Conservation (phyloP, 345 rosid species). For the Eutrema heterophyllum region DNA sequence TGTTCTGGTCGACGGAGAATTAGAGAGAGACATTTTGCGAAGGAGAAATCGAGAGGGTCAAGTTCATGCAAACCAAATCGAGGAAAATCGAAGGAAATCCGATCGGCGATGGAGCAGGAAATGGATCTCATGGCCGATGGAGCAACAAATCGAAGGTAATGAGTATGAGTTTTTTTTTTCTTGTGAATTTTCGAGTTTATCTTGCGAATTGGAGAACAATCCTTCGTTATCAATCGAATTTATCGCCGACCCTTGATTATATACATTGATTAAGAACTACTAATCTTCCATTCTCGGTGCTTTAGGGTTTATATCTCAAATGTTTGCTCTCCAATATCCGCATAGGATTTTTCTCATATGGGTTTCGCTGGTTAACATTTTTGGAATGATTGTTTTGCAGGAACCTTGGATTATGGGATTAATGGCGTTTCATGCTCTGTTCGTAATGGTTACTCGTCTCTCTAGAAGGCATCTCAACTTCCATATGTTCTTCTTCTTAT, state of each 20-base stretch:
- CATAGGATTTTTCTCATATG: not conserved
- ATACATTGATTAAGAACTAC: not conserved
- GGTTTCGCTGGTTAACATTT: not conserved
- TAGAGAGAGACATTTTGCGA: too few species aligned
- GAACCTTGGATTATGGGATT: constrained; percentile 80
- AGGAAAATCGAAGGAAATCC: constrained; percentile 1
- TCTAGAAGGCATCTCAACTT: too few species aligned
- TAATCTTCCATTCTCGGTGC: not conserved
- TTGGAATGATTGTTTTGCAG: constrained; percentile 29
- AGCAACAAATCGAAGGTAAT: constrained; percentile 64
- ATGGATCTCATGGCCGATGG: constrained; percentile 68
- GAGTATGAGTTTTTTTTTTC: not conserved
- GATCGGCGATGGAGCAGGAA: constrained; percentile 66
- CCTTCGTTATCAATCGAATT: not conserved
- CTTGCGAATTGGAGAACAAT: not conserved
- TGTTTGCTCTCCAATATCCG: too few species aligned
- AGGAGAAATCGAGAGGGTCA: too few species aligned
- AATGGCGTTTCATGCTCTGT: constrained; percentile 64
- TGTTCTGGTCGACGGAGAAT: too few species aligned
- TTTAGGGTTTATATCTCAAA: too few species aligned
- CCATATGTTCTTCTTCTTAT: too few species aligned
- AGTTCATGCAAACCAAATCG: too few species aligned
- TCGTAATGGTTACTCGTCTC: too few species aligned
- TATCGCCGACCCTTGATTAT: not conserved
- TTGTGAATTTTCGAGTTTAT: not conserved